phyloP scores from a whole-genome alignment of 139 green algal species.

The Dunaliella primolecta region DNA sequence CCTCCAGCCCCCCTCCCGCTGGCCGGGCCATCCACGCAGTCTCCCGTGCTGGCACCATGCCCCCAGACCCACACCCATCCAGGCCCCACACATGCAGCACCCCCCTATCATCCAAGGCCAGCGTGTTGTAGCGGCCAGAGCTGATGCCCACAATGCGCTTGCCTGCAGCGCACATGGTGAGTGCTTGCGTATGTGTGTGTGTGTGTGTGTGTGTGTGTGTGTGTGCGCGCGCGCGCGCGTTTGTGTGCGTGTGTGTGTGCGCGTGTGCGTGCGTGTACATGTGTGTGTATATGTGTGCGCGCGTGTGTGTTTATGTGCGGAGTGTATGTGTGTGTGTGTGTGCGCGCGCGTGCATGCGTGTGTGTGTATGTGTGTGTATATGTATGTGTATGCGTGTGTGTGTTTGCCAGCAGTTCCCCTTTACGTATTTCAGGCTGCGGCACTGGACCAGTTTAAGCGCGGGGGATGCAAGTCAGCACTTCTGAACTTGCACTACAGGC shows the following conservation, averaged over 20 bases:
- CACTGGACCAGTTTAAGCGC: too few species aligned
- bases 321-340: too few species aligned
- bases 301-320: too few species aligned
- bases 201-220: not conserved
- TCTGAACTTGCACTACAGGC: too few species aligned
- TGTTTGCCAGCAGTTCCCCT: too few species aligned
- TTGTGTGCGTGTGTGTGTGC: too few species aligned
- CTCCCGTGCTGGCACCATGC: constrained; percentile 14
- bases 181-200: not conserved
- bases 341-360: too few species aligned
- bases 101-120: constrained; percentile 29
- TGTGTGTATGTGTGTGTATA: too few species aligned
- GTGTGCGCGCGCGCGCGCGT: not conserved
- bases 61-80: constrained; percentile 1
- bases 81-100: not conserved
- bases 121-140: constrained; percentile 52
- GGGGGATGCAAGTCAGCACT: too few species aligned
- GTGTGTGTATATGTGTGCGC: not conserved
- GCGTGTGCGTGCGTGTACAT: not conserved
- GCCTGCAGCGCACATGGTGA: constrained; percentile 14
- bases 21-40: constrained; percentile 27
- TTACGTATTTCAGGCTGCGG: too few species aligned
- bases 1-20: constrained; percentile 27
- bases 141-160: constrained; percentile 29
- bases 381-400: too few species aligned